These are phyloP conservation scores for Scenedesmus sp. DNA, from an alignment of 163 green algal genomes.

Conservation along the genomic window DNA sequence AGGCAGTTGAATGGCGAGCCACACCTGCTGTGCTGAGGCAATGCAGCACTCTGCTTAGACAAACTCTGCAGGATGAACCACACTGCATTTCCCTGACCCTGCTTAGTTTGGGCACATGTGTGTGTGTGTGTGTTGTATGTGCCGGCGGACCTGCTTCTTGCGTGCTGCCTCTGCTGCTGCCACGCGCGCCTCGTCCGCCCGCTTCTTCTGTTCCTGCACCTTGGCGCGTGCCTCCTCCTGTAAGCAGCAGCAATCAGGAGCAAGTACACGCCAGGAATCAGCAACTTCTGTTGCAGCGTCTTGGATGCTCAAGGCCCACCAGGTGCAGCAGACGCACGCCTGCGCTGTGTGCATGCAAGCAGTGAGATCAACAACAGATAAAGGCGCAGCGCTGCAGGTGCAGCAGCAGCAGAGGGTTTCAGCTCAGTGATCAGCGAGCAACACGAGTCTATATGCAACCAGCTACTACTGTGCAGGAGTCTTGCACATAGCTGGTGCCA, in stretches of 20 bases:
- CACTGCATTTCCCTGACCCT: no score
- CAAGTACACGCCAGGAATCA: background rate
- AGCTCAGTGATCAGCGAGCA: background rate
- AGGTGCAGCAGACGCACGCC: background rate
- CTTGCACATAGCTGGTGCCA: background rate
- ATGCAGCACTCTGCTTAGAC: no score
- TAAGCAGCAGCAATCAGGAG: background rate
- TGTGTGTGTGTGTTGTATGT: background rate
- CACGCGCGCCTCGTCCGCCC: background rate
- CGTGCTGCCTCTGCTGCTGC: conserved; percentile 7
- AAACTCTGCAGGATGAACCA: no score
- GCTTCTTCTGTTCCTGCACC: background rate
- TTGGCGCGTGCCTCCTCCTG: conserved; percentile 42
- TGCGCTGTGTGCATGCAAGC: background rate
- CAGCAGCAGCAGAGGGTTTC: background rate
- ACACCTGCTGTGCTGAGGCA: no score
- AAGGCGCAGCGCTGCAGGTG: background rate
- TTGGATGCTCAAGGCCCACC: background rate
- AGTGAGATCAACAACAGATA: background rate
- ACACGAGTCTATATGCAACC: background rate
- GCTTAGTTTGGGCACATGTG: no score
- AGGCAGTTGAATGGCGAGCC: no score
- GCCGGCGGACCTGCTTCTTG: background rate
- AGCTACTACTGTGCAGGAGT: background rate
- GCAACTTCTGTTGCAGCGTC: background rate